Evolutionary conservation across 148 eudicot genomes (phyloP).

Genomic region (Salicornia ramosissima): DNA sequence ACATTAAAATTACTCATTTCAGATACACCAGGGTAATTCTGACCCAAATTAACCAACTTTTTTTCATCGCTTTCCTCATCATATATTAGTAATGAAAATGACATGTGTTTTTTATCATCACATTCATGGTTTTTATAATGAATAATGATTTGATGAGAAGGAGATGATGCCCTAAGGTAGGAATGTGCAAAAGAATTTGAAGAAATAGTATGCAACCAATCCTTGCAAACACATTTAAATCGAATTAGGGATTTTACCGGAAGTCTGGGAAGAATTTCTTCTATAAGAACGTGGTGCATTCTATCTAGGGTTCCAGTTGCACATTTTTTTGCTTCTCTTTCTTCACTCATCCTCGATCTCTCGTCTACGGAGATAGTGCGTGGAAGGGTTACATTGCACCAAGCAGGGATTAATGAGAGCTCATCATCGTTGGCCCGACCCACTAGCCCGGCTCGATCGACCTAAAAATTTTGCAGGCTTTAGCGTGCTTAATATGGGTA

Average conservation of each 20-base stretch:
- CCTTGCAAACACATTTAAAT: constrained; percentile 16
- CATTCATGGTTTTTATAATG: not conserved
- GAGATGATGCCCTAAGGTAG: not conserved
- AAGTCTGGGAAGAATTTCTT: constrained; percentile 9
- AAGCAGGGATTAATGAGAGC: too few species aligned
- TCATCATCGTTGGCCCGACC: too few species aligned
- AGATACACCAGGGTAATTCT: too few species aligned
- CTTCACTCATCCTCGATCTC: not conserved
- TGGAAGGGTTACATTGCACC: too few species aligned
- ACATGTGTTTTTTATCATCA: not conserved
- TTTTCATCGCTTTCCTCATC: not conserved
- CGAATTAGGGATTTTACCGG: constrained; percentile 20
- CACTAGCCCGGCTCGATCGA: too few species aligned
- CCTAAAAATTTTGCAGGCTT: too few species aligned
- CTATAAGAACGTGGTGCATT: not conserved
- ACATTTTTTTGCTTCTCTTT: not conserved
- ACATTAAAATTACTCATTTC: too few species aligned
- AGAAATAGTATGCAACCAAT: not conserved
- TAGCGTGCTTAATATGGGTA: too few species aligned
- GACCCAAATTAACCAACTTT: too few species aligned
- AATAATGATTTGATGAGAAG: not conserved
- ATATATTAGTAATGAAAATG: not conserved
- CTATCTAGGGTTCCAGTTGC: too few species aligned
- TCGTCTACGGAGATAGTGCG: too few species aligned
- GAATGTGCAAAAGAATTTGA: constrained; percentile 1